Conservation (phyloP, 352 stramenopile species). For the Phytophthora cryptogea region DNA sequence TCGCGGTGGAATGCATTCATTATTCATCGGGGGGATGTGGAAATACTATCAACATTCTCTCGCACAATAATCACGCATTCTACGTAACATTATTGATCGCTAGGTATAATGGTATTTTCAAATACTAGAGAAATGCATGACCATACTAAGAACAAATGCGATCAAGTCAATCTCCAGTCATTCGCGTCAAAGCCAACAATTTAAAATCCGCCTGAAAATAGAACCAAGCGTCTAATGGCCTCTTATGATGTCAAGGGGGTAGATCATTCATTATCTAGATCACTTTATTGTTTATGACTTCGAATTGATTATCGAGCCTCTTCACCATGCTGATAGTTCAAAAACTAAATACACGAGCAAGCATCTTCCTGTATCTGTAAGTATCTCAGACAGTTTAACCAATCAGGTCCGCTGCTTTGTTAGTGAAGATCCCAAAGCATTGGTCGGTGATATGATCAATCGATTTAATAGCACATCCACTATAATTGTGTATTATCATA, state of each 20-base stretch:
- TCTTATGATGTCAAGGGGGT: conserved; percentile 11
- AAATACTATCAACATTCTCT: conserved; percentile 9
- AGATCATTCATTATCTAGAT: conserved; percentile 22
- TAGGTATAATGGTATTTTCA: conserved; percentile 28
- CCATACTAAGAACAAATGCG: conserved; percentile 31
- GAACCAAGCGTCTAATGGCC: conserved; percentile 1
- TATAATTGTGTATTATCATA: too few species aligned
- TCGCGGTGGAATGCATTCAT: conserved; percentile 5
- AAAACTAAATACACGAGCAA: conserved; percentile 2
- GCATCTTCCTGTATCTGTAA: background rate
- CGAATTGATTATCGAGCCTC: conserved; percentile 3
- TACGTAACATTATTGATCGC: conserved; percentile 29
- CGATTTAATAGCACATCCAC: too few species aligned
- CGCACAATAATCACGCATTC: conserved; percentile 28
- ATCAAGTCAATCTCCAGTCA: conserved; percentile 23
- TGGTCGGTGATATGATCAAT: conserved; percentile 5
- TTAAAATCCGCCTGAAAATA: background rate
- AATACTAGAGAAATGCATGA: conserved; percentile 11
- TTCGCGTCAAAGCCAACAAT: conserved; percentile 13
- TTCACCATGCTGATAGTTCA: background rate
- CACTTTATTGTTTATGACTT: conserved; percentile 29
- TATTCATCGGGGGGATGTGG: background rate
- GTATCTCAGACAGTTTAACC: conserved; percentile 9
- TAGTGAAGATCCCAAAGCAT: background rate
- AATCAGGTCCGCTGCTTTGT: conserved; percentile 7